These are phyloP conservation scores for Podila epigama DNA, from an alignment of 192 early-diverging fungal species.

Conservation along the genomic window DNA sequence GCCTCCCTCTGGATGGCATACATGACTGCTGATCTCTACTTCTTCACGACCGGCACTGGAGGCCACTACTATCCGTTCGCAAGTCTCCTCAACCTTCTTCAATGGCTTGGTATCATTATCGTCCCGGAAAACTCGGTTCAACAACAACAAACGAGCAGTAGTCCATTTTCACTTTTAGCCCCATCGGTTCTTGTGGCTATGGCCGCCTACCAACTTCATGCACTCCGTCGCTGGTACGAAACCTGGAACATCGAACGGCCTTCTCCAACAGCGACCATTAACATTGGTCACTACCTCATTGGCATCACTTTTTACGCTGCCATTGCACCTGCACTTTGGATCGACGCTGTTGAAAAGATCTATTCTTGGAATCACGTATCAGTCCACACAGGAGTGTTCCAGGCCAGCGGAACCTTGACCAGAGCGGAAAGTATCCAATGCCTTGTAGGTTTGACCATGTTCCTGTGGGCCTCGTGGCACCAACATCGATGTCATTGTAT, in stretches of 20 bases:
- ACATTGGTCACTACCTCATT: slow-evolving; percentile 67
- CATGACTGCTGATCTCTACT: slow-evolving; percentile 17
- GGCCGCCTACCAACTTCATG: slow-evolving; percentile 49
- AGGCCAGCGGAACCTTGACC: neutral
- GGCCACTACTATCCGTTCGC: slow-evolving; percentile 3
- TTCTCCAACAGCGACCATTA: slow-evolving; percentile 55
- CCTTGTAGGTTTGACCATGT: slow-evolving; percentile 48
- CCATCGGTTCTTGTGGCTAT: slow-evolving; percentile 31
- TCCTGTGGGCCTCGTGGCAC: slow-evolving; percentile 66
- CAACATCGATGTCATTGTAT: slow-evolving; percentile 72
- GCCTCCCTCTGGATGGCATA: slow-evolving; percentile 43
- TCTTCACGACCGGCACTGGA: slow-evolving; percentile 6
- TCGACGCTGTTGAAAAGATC: slow-evolving; percentile 48
- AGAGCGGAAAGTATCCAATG: slow-evolving; percentile 3
- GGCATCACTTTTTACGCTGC: slow-evolving; percentile 71
- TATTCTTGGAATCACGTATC: slow-evolving; percentile 20
- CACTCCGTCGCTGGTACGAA: slow-evolving; percentile 56
- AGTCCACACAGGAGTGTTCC: neutral
- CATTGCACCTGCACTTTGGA: slow-evolving; percentile 58
- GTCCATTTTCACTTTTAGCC: slow-evolving; percentile 4
- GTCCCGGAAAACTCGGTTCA: neutral
- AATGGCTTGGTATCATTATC: slow-evolving; percentile 23
- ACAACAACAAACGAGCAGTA: neutral
- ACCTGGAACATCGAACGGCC: slow-evolving; percentile 55
- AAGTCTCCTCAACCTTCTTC: slow-evolving; percentile 27